These are phyloP conservation scores for Lipomyces japonicus DNA, from an alignment of 805 yeast species.

Conservation along the genomic window DNA sequence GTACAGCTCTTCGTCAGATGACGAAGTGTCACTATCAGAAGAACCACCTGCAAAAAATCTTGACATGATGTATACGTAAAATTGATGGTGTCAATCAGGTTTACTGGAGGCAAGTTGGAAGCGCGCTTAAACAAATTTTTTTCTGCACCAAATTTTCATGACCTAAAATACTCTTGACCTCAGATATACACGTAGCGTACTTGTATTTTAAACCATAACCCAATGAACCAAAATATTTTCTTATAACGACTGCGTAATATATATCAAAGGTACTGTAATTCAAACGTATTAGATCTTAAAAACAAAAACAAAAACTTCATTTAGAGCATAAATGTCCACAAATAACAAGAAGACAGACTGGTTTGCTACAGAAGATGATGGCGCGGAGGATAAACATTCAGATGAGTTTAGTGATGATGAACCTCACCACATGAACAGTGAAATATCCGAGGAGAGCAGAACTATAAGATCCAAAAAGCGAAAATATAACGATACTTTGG, in stretches of 20 bases:
- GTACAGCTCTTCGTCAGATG: slow-evolving; percentile 59
- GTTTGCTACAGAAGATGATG: slow-evolving; percentile 29
- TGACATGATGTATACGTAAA: slow-evolving; percentile 53
- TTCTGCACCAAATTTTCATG: background rate
- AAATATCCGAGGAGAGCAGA: slow-evolving; percentile 31
- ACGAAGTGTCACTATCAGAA: slow-evolving; percentile 55
- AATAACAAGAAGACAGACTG: slow-evolving; percentile 16
- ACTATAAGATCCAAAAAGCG: slow-evolving; percentile 16
- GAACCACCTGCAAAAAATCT: slow-evolving; percentile 73
- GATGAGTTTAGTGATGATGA: slow-evolving; percentile 28
- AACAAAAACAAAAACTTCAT: no score
- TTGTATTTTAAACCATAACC: no score
- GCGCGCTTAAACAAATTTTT: background rate
- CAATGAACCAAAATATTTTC: background rate
- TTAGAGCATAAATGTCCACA: slow-evolving; percentile 2
- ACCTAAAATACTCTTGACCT: background rate
- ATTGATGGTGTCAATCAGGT: background rate
- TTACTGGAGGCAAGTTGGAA: no score
- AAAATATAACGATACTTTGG: slow-evolving; percentile 2
- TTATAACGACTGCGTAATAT: background rate
- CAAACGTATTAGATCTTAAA: no score
- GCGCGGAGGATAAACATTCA: slow-evolving; percentile 30
- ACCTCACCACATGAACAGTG: slow-evolving; percentile 25
- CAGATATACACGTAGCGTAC: no score
- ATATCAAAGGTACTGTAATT: no score